These are phyloP conservation scores for Venturia carpophila DNA, from an alignment of 2,329 filamentous ascomycete genomes.

Conservation along the genomic window DNA sequence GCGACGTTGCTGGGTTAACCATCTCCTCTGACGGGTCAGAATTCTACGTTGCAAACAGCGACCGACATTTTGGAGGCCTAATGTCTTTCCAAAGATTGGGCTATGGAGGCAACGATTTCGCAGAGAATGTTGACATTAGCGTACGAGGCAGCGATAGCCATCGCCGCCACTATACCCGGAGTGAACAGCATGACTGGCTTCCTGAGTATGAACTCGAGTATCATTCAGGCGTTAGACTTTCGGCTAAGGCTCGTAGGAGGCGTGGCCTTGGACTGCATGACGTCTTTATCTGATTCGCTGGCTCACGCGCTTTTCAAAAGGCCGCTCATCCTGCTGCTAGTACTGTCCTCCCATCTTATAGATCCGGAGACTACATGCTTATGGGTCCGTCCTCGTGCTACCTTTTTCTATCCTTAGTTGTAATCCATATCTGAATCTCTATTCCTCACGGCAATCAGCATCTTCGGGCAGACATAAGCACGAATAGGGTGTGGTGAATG, in stretches of 20 bases:
- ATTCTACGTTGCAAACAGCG: constrained; percentile 60
- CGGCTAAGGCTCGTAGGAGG: constrained; percentile 17
- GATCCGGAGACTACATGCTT: too few relatives aligned
- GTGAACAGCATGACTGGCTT: constrained; percentile 15
- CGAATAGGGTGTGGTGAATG: too few relatives aligned
- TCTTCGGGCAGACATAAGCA: too few relatives aligned
- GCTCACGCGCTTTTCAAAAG: too few relatives aligned
- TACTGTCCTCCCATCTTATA: too few relatives aligned
- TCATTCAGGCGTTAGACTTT: constrained; percentile 13
- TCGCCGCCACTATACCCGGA: background rate
- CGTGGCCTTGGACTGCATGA: constrained; percentile 12
- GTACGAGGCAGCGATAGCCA: background rate
- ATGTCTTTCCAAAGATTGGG: constrained; percentile 37
- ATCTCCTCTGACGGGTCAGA: constrained; percentile 61
- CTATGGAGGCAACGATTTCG: constrained; percentile 6
- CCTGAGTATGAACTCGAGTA: constrained; percentile 16
- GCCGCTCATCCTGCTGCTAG: too few relatives aligned
- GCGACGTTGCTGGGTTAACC: constrained; percentile 61
- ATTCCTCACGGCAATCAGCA: too few relatives aligned
- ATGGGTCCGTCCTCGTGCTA: too few relatives aligned
- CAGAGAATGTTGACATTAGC: background rate
- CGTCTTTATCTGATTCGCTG: background rate
- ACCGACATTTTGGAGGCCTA: constrained; percentile 58
- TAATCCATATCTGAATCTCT: too few relatives aligned
- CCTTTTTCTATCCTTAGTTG: too few relatives aligned